Evolutionary conservation across 768 basidiomycete species (phyloP), one percentile per base, ranked within the genome.

Genomic region (Leccinum imitatum): DNA sequence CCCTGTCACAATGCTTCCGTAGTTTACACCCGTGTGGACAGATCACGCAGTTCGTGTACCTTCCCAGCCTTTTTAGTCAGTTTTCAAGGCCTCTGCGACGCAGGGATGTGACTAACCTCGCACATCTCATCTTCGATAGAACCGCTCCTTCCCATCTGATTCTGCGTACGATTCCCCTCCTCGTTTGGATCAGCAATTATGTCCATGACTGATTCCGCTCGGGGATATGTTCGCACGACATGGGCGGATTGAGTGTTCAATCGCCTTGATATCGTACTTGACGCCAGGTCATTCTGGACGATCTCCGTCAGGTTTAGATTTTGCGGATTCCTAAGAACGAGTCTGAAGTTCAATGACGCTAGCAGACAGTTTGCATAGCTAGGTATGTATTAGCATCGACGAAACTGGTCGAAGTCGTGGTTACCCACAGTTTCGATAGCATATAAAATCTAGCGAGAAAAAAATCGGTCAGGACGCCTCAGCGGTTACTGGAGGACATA

Each of bases 301-400:
- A 37, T 56, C 6, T 4, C 11, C 2, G 56, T 56, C 33, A 27
- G 17, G 8, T 14, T 14, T 2, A 23, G 39, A 23, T 25, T 56
- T 5, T 2, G 11, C 23, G n/a, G 50, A 15, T 3, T 25, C 21
- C 56, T 35, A n/a, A 56, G 48, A 23, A 56, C 21, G 4, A 56
- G 56, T 21, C 56, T 31, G 21, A 56, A 52, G 19, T 67, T 67
- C 48, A 67, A 19, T 1, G 59, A 46, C n/a, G 62, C 37, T 3
- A 37, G 37, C 37, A 15, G 14, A 37, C 53, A 57, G 27, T 64
- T 67, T 57, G 59, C 46, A 33, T 67, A 64, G 6, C 63, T 67
- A 14, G 21, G 19, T 6, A 8, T 39, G 33, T 31, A 5, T 63
- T 7, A 58, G 56, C 15, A 23, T 27, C 1, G 7, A 23, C 17